A percentile compares a stretch with the other conserved stretches of the same genome.
phyloP scores from a whole-genome alignment of 495 filamentous ascomycete genomes.

The Recurvomyces mirabilis region DNA sequence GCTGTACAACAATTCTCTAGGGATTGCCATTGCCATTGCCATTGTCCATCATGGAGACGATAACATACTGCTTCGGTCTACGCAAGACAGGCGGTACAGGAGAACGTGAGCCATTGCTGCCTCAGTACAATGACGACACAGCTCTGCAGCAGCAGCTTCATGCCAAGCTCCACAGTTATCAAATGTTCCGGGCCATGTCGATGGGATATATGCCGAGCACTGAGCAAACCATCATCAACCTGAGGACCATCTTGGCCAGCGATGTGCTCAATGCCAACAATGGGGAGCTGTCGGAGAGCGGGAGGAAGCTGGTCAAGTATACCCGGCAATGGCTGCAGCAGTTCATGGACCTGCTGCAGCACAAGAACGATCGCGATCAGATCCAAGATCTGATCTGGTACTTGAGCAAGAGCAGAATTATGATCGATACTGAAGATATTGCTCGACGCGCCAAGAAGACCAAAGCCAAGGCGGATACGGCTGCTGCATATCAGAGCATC shows the following conservation, averaged over 20 bases:
- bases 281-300: slow-evolving; percentile 63
- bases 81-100: slow-evolving; percentile 34
- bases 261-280: slow-evolving; percentile 70
- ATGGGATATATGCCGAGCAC: slow-evolving; percentile 88
- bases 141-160: slow-evolving; percentile 62
- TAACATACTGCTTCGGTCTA: slow-evolving; percentile 45
- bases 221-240: slow-evolving; percentile 69
- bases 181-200: slow-evolving; percentile 73
- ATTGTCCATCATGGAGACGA: slow-evolving; percentile 26
- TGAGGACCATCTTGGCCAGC: slow-evolving; percentile 66
- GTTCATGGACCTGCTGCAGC: slow-evolving; percentile 62
- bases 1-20: no score
- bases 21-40: no score
- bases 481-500: slow-evolving; percentile 72
- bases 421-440: slow-evolving; percentile 57
- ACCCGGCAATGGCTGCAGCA: slow-evolving; percentile 58
- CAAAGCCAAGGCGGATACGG: slow-evolving; percentile 65
- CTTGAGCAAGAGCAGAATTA: slow-evolving; percentile 56
- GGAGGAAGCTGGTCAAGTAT: slow-evolving; percentile 60
- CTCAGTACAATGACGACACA: slow-evolving; percentile 77
- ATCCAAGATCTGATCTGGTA: slow-evolving; percentile 90
- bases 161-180: slow-evolving; percentile 82
- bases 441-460: slow-evolving; percentile 48
- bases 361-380: slow-evolving; percentile 78
- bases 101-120: slow-evolving; percentile 64